Conservation (phyloP, 1,284 basidiomycete species). For the Trichosporon sp. region DNA sequence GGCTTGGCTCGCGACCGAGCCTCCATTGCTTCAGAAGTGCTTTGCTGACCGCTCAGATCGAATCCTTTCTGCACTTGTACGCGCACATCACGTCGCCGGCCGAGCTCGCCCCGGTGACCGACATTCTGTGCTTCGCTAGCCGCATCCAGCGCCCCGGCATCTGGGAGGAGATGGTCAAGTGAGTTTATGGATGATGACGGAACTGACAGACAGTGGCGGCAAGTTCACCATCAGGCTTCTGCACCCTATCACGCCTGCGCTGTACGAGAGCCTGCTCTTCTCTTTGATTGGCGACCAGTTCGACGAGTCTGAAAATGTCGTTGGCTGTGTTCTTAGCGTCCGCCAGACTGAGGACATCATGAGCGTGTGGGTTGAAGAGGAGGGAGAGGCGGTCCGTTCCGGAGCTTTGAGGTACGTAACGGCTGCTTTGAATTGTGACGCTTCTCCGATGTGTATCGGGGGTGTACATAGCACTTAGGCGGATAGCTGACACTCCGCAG, state of each 20-base stretch:
- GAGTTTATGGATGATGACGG: slow-evolving; percentile 29
- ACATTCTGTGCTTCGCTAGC: slow-evolving; percentile 54
- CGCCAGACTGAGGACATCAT: slow-evolving; percentile 57
- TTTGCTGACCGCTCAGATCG: slow-evolving; percentile 45
- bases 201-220: slow-evolving; percentile 41
- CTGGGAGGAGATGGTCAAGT: slow-evolving; percentile 58
- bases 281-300: slow-evolving; percentile 57
- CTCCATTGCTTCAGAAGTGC: too few species aligned
- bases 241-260: slow-evolving; percentile 51
- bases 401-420: slow-evolving; percentile 51
- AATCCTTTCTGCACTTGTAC: slow-evolving; percentile 57
- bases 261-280: slow-evolving; percentile 53
- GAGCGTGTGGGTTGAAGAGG: slow-evolving; percentile 58
- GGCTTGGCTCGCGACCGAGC: not conserved
- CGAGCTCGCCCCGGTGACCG: slow-evolving; percentile 55
- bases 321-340: slow-evolving; percentile 56
- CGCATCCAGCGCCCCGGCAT: slow-evolving; percentile 54
- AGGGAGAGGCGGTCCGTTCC: slow-evolving; percentile 50
- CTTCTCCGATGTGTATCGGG: not conserved
- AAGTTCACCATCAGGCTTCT: slow-evolving; percentile 55
- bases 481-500: slow-evolving; percentile 35
- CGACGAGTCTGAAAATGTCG: slow-evolving; percentile 55
- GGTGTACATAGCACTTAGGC: not conserved
- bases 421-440: not conserved
- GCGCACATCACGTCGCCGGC: slow-evolving; percentile 55